Evolutionary conservation across 139 green algal species (phyloP).

Genomic region (Tetradesmus obliquus): DNA sequence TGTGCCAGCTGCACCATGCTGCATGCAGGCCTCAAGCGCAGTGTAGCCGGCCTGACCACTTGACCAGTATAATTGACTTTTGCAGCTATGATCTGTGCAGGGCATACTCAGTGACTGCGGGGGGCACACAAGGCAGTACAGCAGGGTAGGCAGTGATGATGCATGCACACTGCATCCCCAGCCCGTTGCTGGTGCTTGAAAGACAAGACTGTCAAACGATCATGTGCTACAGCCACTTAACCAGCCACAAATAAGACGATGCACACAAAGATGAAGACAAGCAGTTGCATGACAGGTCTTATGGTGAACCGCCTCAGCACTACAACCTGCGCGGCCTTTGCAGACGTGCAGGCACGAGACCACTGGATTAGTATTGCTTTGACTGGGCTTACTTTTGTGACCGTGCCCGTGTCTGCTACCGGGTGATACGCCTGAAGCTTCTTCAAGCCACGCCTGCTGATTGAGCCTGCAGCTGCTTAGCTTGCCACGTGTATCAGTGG

Average conservation of each 20-base stretch:
- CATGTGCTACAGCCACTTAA: no score
- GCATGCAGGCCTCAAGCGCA: background rate
- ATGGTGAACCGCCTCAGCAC: background rate
- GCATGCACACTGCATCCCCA: no score
- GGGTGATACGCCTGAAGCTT: background rate
- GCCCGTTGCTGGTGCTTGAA: no score
- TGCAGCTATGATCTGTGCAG: background rate
- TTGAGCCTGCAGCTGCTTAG: background rate
- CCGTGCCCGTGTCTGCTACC: background rate
- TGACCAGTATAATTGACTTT: no score
- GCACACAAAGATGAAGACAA: background rate
- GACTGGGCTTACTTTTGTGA: background rate
- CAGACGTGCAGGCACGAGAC: background rate
- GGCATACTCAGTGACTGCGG: background rate
- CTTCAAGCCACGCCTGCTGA: background rate
- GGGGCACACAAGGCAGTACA: background rate
- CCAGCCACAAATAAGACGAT: no score
- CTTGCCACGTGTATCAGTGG: background rate
- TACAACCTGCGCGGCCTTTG: background rate
- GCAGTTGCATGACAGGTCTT: background rate
- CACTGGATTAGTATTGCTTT: background rate
- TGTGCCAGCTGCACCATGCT: background rate
- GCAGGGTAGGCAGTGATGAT: no score
- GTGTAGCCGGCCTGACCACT: no score
- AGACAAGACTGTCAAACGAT: no score